Conservation (phyloP, 1,139 yeast genomes). For the Pichia kudriavzevii region DNA sequence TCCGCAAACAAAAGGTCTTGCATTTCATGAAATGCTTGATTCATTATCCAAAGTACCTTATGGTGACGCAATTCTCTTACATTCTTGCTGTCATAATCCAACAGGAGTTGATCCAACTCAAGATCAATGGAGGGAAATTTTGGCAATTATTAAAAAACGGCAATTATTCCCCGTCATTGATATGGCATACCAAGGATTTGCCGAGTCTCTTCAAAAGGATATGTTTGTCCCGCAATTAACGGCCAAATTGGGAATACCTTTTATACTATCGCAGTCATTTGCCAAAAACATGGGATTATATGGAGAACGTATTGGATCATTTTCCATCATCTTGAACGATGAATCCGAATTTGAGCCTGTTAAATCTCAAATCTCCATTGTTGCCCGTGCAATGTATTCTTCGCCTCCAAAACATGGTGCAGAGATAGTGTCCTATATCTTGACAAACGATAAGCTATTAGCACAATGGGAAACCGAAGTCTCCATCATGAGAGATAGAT, state of each 20-base stretch:
- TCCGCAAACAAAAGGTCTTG: constrained; percentile 44
- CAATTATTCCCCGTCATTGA: constrained; percentile 72
- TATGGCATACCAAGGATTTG: constrained; percentile 92
- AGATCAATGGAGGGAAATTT: constrained; percentile 72
- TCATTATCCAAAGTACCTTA: constrained; percentile 36
- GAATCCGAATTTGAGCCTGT: constrained; percentile 39
- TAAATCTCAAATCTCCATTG: constrained; percentile 71
- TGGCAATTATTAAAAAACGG: constrained; percentile 48
- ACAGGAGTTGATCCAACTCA: constrained; percentile 85
- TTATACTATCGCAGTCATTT: constrained; percentile 72
- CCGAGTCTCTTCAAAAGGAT: constrained; percentile 57
- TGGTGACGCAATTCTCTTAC: constrained; percentile 66
- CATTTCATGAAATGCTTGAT: constrained; percentile 41
- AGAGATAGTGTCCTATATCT: constrained; percentile 71
- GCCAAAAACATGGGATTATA: constrained; percentile 97
- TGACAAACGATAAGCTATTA: constrained; percentile 55
- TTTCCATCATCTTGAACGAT: constrained; percentile 53
- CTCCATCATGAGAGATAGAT: constrained; percentile 66
- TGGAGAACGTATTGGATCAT: constrained; percentile 94
- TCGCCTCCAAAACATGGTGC: constrained; percentile 96
- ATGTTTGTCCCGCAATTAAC: constrained; percentile 43
- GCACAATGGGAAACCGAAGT: constrained; percentile 76
- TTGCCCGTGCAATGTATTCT: constrained; percentile 82
- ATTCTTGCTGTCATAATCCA: constrained; percentile 96
- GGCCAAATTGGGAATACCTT: constrained; percentile 41